A percentile compares a stretch with the other conserved stretches of the same genome.
phyloP scores from a whole-genome alignment of 495 filamentous ascomycete genomes.

The Trichoderma orchidacearum region DNA sequence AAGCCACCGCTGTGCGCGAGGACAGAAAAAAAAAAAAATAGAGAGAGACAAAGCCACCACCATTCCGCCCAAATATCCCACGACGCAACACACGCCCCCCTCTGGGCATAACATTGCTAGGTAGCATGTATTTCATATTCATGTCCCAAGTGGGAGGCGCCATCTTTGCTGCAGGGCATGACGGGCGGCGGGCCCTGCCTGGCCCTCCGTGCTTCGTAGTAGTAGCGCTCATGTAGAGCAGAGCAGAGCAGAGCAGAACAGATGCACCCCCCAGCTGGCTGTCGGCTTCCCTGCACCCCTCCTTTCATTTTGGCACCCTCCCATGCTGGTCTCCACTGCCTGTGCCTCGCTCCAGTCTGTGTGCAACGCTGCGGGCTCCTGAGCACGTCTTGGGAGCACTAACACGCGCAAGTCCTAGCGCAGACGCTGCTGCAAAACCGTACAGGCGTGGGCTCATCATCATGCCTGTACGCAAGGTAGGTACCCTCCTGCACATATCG shows the following conservation, averaged over 20 bases:
- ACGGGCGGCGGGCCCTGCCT: no score
- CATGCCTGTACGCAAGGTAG: neutral
- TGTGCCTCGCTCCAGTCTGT: neutral
- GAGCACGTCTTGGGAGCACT: no score
- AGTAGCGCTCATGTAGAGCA: no score
- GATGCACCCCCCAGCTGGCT: no score
- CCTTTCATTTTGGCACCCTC: no score
- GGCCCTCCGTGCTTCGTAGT: no score
- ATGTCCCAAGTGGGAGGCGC: neutral
- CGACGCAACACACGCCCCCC: neutral
- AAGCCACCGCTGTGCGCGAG: neutral
- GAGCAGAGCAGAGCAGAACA: no score
- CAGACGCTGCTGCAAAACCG: no score
- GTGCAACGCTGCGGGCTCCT: neutral
- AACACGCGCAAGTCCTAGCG: no score
- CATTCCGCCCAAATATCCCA: neutral
- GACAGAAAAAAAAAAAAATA: neutral
- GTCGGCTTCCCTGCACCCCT: no score
- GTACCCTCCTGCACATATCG: neutral
- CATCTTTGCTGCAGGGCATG: neutral
- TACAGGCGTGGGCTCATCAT: neutral
- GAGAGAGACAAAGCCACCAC: no score
- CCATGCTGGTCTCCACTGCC: neutral
- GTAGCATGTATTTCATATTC: neutral
- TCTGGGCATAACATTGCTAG: neutral